Percentiles rank a stretch among this genome's conserved stretches.
phyloP scores from a whole-genome alignment of 768 basidiomycete species.

The Tylopilus vinaceipallidus region DNA sequence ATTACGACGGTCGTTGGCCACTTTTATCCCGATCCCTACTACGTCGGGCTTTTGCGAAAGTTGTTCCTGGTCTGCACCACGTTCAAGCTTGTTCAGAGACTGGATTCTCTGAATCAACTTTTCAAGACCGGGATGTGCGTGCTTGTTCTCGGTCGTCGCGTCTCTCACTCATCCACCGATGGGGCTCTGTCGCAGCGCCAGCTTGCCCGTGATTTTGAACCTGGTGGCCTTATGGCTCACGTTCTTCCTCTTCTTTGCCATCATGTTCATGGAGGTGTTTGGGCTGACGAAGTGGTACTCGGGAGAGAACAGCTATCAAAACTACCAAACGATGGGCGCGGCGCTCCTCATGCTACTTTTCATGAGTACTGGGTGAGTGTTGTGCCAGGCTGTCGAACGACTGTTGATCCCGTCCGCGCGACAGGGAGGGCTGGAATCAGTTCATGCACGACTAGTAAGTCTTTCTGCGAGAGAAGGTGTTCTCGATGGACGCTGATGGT shows the following conservation, averaged over 20 bases:
- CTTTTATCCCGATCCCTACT: conserved; percentile 48
- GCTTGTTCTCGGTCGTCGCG: not conserved
- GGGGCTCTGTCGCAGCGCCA: conserved; percentile 51
- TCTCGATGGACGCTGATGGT: not conserved
- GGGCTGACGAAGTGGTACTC: conserved; percentile 84
- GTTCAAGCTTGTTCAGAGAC: conserved; percentile 90
- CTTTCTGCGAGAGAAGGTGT: not conserved
- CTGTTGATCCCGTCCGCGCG: conserved; percentile 5
- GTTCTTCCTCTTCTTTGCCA: conserved; percentile 88
- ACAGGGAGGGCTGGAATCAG: conserved; percentile 92
- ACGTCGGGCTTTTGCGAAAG: conserved; percentile 71
- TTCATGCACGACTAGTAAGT: conserved; percentile 94
- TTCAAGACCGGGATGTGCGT: conserved; percentile 95
- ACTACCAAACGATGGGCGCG: conserved; percentile 77
- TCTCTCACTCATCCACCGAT: not conserved
- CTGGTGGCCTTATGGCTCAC: conserved; percentile 86
- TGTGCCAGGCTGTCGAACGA: not conserved
- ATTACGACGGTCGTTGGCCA: conserved; percentile 76
- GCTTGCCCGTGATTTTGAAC: conserved; percentile 81
- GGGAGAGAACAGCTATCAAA: conserved; percentile 63
- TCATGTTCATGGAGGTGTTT: conserved; percentile 88
- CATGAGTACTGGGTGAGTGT: conserved; percentile 84
- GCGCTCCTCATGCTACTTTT: conserved; percentile 88
- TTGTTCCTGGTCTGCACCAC: conserved; percentile 91
- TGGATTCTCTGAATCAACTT: conserved; percentile 85